phyloP scores from a whole-genome alignment of 75 land plant genomes.

The Pinus tabuliformis region DNA sequence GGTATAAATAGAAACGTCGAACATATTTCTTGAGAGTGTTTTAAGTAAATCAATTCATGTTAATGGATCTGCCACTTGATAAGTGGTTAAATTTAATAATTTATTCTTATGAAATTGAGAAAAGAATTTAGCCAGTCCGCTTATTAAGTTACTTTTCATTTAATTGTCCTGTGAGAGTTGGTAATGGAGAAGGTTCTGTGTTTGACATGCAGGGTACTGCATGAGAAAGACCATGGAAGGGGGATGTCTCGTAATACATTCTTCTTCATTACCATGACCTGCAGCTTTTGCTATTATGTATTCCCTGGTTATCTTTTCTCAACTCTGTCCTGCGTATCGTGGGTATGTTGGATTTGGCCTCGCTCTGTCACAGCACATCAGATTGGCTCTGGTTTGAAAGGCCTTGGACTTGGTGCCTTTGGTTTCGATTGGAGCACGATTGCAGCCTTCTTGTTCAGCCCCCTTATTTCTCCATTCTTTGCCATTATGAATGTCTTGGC shows the following conservation, averaged over 20 bases:
- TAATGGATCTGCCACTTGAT: too few relatives aligned
- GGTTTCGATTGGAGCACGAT: conserved; percentile 70
- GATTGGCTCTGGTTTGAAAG: conserved; percentile 67
- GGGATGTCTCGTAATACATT: conserved; percentile 60
- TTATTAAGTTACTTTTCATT: background rate
- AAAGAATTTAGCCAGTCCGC: too few relatives aligned
- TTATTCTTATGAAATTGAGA: too few relatives aligned
- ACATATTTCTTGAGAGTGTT: too few relatives aligned
- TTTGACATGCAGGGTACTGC: conserved; percentile 59
- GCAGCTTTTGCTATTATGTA: conserved; percentile 65
- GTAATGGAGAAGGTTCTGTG: background rate
- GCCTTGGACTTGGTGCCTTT: conserved; percentile 79
- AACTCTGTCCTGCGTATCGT: conserved; percentile 61
- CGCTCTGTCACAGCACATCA: conserved; percentile 81
- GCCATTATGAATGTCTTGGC: conserved; percentile 59
- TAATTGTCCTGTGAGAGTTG: conserved; percentile 10
- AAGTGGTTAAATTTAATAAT: too few relatives aligned
- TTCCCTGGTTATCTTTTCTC: conserved; percentile 74
- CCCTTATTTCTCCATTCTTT: conserved; percentile 70
- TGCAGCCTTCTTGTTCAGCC: conserved; percentile 67
- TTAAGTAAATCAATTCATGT: too few relatives aligned
- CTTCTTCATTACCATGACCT: conserved; percentile 54
- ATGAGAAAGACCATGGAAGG: conserved; percentile 40
- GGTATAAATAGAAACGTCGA: background rate
- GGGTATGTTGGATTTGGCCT: conserved; percentile 65